Evolutionary conservation across 164 flowering plant species (phyloP).

Genomic region (Aristolochia contorta): DNA sequence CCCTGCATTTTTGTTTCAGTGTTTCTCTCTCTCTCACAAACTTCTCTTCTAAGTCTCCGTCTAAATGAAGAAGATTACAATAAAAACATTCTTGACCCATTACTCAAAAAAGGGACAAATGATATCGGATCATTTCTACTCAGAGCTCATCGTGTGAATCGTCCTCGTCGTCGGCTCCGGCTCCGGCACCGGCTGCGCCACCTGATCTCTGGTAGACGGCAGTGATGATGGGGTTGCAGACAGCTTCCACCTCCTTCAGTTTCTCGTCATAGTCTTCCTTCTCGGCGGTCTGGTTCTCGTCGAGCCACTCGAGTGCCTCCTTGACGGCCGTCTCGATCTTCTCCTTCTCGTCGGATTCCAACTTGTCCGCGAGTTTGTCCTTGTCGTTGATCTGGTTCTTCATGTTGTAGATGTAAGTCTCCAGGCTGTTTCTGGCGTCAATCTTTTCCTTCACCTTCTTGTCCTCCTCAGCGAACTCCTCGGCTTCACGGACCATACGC

Average conservation of each 20-base stretch:
- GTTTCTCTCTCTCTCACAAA: neutral
- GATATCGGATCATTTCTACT: neutral
- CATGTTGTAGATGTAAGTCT: slow-evolving; percentile 76
- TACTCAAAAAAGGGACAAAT: neutral
- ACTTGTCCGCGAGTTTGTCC: slow-evolving; percentile 85
- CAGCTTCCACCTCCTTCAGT: slow-evolving; percentile 77
- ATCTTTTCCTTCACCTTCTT: slow-evolving; percentile 80
- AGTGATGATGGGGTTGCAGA: slow-evolving; percentile 75
- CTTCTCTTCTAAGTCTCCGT: neutral
- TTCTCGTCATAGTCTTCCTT: slow-evolving; percentile 82
- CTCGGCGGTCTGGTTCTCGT: slow-evolving; percentile 77
- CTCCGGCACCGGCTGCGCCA: slow-evolving; percentile 56
- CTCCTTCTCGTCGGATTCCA: slow-evolving; percentile 76
- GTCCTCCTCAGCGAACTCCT: slow-evolving; percentile 84
- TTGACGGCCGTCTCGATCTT: slow-evolving; percentile 63
- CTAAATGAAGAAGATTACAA: neutral
- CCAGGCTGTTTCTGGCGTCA: slow-evolving; percentile 77
- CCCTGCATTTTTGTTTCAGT: neutral
- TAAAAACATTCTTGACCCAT: neutral
- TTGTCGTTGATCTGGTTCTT: slow-evolving; percentile 75
- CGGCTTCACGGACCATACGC: slow-evolving; percentile 79
- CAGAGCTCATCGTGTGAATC: slow-evolving; percentile 69
- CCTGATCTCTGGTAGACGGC: slow-evolving; percentile 79
- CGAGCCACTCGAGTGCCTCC: slow-evolving; percentile 81
- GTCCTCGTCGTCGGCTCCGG: slow-evolving; percentile 37